Evolutionary conservation across 1,284 basidiomycete genomes (phyloP).

Genomic region (Trichosporon faecale): DNA sequence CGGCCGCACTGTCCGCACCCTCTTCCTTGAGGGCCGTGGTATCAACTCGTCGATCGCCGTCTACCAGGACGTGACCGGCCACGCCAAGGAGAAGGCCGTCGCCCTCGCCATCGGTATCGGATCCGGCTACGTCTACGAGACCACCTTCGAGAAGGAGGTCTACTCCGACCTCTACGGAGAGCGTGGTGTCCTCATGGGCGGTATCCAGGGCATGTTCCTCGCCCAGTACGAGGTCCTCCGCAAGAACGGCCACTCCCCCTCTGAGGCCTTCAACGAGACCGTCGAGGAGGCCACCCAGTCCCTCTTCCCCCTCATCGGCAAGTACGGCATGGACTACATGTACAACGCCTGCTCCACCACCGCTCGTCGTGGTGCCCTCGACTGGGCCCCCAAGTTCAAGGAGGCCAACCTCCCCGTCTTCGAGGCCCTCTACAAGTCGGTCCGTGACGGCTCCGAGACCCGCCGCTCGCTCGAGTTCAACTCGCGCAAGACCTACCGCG

Average conservation of each 20-base stretch:
- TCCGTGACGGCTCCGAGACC: conserved; percentile 92
- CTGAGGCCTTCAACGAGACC: conserved; percentile 98
- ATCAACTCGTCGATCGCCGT: conserved; percentile 56
- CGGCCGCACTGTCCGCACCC: conserved; percentile 95
- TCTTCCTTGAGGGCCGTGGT: conserved; percentile 98
- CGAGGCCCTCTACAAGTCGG: conserved; percentile 88
- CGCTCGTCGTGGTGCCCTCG: conserved; percentile 94
- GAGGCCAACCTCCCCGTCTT: conserved; percentile 85
- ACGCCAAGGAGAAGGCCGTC: conserved; percentile 95
- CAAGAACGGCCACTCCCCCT: conserved; percentile 95
- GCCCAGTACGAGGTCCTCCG: conserved; percentile 98
- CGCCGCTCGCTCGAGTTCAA: conserved; percentile 97
- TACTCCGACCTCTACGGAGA: conserved; percentile 99
- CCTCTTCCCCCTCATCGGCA: conserved; percentile 93
- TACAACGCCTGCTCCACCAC: conserved; percentile 98
- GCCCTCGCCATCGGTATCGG: conserved; percentile 94
- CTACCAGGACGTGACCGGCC: conserved; percentile 83
- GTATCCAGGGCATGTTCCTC: conserved; percentile 98
- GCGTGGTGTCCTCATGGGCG: conserved; percentile 99
- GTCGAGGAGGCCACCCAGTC: conserved; percentile 99
- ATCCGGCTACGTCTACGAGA: conserved; percentile 80
- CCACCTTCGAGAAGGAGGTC: conserved; percentile 98
- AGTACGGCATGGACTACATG: conserved; percentile 99
- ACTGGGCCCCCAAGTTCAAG: conserved; percentile 99
- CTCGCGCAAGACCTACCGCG: conserved; percentile 83